These are phyloP conservation scores for Boletellus ananas DNA, from an alignment of 768 basidiomycete genomes.

Conservation along the genomic window DNA sequence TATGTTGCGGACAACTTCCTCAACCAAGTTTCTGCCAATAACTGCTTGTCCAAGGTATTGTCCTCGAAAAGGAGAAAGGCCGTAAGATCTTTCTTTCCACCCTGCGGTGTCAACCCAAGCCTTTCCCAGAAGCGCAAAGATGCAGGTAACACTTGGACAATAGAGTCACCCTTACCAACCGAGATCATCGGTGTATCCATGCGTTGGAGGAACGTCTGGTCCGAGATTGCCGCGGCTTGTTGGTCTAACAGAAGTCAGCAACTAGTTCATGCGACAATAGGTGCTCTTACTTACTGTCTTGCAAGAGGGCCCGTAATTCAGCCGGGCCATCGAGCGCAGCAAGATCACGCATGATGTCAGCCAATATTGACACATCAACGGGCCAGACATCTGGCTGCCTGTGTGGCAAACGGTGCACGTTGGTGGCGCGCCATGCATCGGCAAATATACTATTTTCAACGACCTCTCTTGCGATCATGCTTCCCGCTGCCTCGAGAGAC, in stretches of 20 bases:
- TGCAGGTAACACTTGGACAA: slow-evolving; percentile 67
- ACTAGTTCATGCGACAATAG: neutral
- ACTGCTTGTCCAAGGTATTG: slow-evolving; percentile 43
- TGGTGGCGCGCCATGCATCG: slow-evolving; percentile 55
- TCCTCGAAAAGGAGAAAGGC: slow-evolving; percentile 71
- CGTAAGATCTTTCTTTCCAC: slow-evolving; percentile 67
- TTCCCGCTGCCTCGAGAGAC: slow-evolving; percentile 64
- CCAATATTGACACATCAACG: slow-evolving; percentile 48
- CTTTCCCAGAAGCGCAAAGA: slow-evolving; percentile 86
- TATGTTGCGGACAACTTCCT: slow-evolving; percentile 50
- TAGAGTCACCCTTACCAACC: slow-evolving; percentile 61
- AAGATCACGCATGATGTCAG: slow-evolving; percentile 35
- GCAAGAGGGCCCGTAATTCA: slow-evolving; percentile 44
- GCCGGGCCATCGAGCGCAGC: slow-evolving; percentile 39
- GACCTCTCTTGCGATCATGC: slow-evolving; percentile 59
- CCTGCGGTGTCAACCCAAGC: slow-evolving; percentile 65
- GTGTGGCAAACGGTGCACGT: slow-evolving; percentile 13
- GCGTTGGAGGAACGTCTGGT: slow-evolving; percentile 20
- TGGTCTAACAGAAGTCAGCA: neutral
- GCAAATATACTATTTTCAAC: slow-evolving; percentile 74
- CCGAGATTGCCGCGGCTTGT: slow-evolving; percentile 3
- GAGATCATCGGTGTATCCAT: slow-evolving; percentile 58
- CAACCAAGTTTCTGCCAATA: slow-evolving; percentile 59
- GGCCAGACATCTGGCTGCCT: slow-evolving; percentile 48
- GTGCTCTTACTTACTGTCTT: slow-evolving; percentile 32